These are phyloP conservation scores for Boletus coccyginus DNA, from an alignment of 768 basidiomycete genomes.

Conservation along the genomic window DNA sequence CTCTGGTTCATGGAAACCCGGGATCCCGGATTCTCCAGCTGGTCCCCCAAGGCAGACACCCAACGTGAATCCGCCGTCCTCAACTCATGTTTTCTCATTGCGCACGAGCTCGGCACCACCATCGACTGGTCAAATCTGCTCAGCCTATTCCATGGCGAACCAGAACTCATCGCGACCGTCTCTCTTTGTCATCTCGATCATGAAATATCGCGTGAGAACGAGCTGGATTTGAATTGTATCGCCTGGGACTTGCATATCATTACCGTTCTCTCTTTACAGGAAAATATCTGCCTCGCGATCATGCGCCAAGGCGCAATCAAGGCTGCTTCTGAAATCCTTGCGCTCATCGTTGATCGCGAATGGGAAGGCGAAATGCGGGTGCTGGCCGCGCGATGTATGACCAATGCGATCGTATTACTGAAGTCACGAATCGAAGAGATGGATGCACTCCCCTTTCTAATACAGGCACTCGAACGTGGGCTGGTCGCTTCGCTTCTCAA, in stretches of 20 bases:
- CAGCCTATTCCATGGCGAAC: slow-evolving; percentile 18
- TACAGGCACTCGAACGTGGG: slow-evolving; percentile 20
- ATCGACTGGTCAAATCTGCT: slow-evolving; percentile 26
- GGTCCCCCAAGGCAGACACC: slow-evolving; percentile 2
- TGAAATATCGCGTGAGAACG: slow-evolving; percentile 17
- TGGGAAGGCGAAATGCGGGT: slow-evolving; percentile 12
- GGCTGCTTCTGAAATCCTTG: slow-evolving; percentile 22
- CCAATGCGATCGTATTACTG: slow-evolving; percentile 19
- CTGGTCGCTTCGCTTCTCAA: slow-evolving; percentile 25
- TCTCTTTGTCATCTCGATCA: slow-evolving; percentile 25
- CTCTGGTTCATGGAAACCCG: slow-evolving; percentile 28
- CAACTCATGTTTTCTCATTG: slow-evolving; percentile 27
- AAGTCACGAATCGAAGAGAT: slow-evolving; percentile 19
- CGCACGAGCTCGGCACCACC: slow-evolving; percentile 16
- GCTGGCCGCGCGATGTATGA: slow-evolving; percentile 21
- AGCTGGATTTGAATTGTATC: slow-evolving; percentile 23
- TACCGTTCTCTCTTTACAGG: slow-evolving; percentile 18
- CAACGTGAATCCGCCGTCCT: slow-evolving; percentile 31
- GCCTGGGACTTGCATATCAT: slow-evolving; percentile 31
- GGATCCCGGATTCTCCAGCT: slow-evolving; percentile 24
- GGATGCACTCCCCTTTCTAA: slow-evolving; percentile 27
- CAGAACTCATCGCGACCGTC: slow-evolving; percentile 16
- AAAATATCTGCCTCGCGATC: slow-evolving; percentile 16
- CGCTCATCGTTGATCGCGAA: slow-evolving; percentile 10
- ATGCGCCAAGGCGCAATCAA: slow-evolving; percentile 24